Conservation (phyloP, 2,329 filamentous ascomycete species). For the Didymella keratinophila region DNA sequence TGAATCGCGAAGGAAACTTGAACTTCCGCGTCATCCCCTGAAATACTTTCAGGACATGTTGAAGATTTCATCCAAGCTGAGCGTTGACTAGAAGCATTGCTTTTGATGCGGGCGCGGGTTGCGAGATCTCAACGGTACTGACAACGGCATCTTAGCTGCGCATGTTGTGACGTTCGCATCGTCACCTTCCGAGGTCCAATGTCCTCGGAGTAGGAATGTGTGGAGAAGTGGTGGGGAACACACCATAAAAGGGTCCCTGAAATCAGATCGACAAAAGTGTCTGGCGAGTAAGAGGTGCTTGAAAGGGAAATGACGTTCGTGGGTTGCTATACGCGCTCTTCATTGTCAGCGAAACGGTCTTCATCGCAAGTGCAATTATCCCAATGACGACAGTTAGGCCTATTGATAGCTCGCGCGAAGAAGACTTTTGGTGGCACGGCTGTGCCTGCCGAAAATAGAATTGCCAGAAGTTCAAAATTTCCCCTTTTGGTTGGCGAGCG, state of each 20-base stretch:
- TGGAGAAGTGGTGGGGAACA: constrained; percentile 18
- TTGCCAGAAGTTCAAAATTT: neutral
- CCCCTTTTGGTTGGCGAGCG: constrained; percentile 10
- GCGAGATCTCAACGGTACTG: neutral
- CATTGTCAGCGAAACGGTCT: neutral
- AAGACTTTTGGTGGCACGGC: constrained; percentile 6
- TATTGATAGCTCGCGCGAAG: neutral
- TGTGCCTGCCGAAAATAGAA: constrained; percentile 18
- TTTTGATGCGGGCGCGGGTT: neutral
- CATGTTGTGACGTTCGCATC: constrained; percentile 17
- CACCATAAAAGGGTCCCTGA: constrained; percentile 4
- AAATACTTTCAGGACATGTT: neutral
- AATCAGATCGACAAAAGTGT: constrained; percentile 14
- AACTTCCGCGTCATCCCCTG: neutral
- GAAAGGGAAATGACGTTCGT: constrained; percentile 11
- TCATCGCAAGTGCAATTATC: constrained; percentile 9
- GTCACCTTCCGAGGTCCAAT: constrained; percentile 8
- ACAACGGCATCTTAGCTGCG: constrained; percentile 13
- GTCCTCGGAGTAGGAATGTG: constrained; percentile 7
- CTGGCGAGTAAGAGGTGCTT: constrained; percentile 3
- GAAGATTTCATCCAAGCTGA: neutral
- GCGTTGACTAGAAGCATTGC: neutral
- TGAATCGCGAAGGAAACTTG: neutral
- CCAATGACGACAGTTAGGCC: too few species aligned
- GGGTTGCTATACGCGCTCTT: neutral